Evolutionary conservation across 768 basidiomycete genomes (phyloP).

Genomic region (Lentinula sp.): DNA sequence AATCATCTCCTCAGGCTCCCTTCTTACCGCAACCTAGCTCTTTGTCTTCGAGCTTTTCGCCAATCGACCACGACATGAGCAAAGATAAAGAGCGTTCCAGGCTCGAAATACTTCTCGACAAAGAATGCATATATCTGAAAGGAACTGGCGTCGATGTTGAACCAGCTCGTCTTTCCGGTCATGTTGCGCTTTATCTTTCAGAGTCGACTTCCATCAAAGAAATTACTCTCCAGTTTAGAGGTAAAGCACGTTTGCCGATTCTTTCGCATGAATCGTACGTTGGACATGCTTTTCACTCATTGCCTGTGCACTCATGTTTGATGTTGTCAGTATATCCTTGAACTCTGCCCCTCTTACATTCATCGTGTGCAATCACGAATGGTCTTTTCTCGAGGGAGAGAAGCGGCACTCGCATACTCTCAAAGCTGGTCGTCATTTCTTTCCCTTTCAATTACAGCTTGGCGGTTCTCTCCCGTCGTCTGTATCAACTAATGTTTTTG

Average conservation of each 20-base stretch:
- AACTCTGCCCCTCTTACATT: constrained; percentile 46
- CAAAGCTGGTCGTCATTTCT: constrained; percentile 91
- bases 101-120: constrained; percentile 74
- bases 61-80: constrained; percentile 27
- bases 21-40: not conserved
- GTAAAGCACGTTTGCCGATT: constrained; percentile 71
- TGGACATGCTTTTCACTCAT: constrained; percentile 5
- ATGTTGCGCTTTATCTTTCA: constrained; percentile 70
- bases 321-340: constrained; percentile 29
- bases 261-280: constrained; percentile 54
- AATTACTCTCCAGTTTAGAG: constrained; percentile 77
- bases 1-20: not conserved
- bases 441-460: constrained; percentile 86
- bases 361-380: constrained; percentile 75
- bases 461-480: constrained; percentile 83
- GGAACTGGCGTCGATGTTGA: constrained; percentile 83
- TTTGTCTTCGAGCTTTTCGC: not conserved
- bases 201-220: constrained; percentile 84
- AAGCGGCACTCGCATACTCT: constrained; percentile 78
- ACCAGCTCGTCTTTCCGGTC: constrained; percentile 73
- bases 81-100: constrained; percentile 42
- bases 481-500: constrained; percentile 46
- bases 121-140: constrained; percentile 62
- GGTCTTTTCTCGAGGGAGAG: constrained; percentile 88
- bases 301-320: constrained; percentile 4